These are phyloP conservation scores for Diplocarpon mali DNA, from an alignment of 2,329 filamentous ascomycete genomes.

Conservation along the genomic window DNA sequence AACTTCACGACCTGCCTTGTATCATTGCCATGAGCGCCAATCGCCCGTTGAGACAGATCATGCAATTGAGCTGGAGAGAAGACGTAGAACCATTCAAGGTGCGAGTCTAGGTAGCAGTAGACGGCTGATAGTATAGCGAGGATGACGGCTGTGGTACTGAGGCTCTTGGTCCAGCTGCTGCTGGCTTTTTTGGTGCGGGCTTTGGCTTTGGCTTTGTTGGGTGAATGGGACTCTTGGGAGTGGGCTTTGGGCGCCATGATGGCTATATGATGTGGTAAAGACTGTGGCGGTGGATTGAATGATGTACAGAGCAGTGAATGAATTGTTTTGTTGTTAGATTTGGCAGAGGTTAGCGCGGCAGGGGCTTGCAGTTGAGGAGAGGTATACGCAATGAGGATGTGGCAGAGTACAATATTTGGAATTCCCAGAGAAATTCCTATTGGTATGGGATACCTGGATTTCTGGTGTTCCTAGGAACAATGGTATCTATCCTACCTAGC, in stretches of 20 bases:
- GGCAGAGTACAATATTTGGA: too few relatives aligned
- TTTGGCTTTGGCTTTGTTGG: background rate
- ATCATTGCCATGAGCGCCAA: constrained; percentile 62
- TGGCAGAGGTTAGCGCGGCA: background rate
- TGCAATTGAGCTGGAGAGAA: constrained; percentile 61
- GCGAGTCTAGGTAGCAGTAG: constrained; percentile 45
- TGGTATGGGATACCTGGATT: too few relatives aligned
- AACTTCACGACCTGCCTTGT: constrained; percentile 56
- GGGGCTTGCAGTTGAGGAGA: background rate
- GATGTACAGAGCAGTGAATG: background rate
- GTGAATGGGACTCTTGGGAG: background rate
- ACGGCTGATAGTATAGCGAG: constrained; percentile 43
- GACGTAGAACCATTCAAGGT: constrained; percentile 53
- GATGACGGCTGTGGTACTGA: constrained; percentile 41
- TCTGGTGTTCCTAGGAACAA: background rate
- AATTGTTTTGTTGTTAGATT: background rate
- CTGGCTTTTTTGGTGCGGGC: background rate
- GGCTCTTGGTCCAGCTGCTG: constrained; percentile 11
- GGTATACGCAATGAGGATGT: background rate
- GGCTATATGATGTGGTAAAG: background rate
- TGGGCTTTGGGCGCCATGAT: constrained; percentile 5
- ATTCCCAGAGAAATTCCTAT: too few relatives aligned
- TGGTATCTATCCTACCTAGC: background rate
- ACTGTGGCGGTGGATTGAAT: background rate
- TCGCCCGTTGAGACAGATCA: constrained; percentile 53